Evolutionary conservation across 331 rosid species (phyloP), one percentile per base, ranked within the genome.

Genomic region (Rosa hybrid): DNA sequence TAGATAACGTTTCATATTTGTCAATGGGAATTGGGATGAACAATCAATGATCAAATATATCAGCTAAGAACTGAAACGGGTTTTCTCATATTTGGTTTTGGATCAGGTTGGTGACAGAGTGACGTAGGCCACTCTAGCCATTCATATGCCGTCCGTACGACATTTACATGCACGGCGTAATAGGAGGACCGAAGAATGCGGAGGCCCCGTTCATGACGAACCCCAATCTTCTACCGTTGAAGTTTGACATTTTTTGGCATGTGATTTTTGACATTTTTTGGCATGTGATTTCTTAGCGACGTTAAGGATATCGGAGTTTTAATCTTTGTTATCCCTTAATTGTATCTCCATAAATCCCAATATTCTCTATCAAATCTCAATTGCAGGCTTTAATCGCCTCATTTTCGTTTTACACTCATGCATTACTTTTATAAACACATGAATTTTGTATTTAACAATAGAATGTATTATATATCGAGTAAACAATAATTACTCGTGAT

Each of bases 161-260:
- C 17, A 4, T 11, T 27, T 27, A 1, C 38, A 62, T 62, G 68
- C 68, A 62, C 68, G 41, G 92, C 92, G 94, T 77, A 76, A 89
- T 89, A 84, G 91, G 88, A 81, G 94, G 89, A 81, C 80, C 94
- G 90, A 11, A 82, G 54, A 88, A 85, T 85, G 91, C 91, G 90
- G 90, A 25, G 87, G 85, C 68, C 63, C 87, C 77, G 18, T 73
- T 13, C 68, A 12, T 64, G 69, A 30, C 14, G 34, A 23, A 60
- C 38, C 30, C 17, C 68, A 1, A 25, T 30, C 69, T 14, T 59
- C 65, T 59, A 10, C 65, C 34, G 38, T 23, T 59, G 13, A 63
- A 63, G 10, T 34, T 30, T 30, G 12, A 64, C 21, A 30, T 56
- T 56, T 56, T 56, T n/a, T 53, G 49, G 59, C 56, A 51, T 34